A percentile compares a stretch with the other conserved stretches of the same genome.
Evolutionary conservation across 2,329 filamentous ascomycete genomes (phyloP).

Genomic region (Claviceps maximensis): DNA sequence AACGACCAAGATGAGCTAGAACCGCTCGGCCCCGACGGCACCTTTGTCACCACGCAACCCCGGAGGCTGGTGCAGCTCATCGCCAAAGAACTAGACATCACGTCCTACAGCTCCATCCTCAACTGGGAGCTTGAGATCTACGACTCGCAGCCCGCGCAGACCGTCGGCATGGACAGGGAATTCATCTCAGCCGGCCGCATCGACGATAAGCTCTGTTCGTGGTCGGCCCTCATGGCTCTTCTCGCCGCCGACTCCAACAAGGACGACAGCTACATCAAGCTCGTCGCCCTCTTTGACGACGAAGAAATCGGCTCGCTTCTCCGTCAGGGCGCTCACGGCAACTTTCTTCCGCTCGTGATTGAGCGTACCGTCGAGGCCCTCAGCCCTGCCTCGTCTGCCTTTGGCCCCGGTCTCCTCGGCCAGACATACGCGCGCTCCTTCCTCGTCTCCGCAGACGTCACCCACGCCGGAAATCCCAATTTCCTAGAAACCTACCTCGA

Average conservation of each 20-base stretch:
- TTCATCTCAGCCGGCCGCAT: constrained; percentile 92
- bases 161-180: constrained; percentile 77
- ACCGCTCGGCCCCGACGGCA: constrained; percentile 47
- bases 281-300: constrained; percentile 91
- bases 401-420: constrained; percentile 50
- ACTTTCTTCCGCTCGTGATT: constrained; percentile 71
- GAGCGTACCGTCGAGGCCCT: constrained; percentile 67
- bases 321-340: constrained; percentile 78
- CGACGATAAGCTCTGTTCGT: constrained; percentile 96
- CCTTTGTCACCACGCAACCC: constrained; percentile 75
- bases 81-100: constrained; percentile 59
- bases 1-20: constrained; percentile 20
- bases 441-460: constrained; percentile 84
- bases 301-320: constrained; percentile 90
- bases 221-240: constrained; percentile 75
- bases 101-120: constrained; percentile 59
- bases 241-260: constrained; percentile 46
- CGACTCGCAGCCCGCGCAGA: constrained; percentile 72
- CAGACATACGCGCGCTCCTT: constrained; percentile 87
- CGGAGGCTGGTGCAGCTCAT: constrained; percentile 75
- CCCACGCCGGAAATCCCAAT: constrained; percentile 89
- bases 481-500: constrained; percentile 74
- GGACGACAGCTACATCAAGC: constrained; percentile 61
- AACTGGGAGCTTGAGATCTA: constrained; percentile 98
- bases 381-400: constrained; percentile 35